phyloP scores from a whole-genome alignment of 1,284 basidiomycete species.

The Veloboletus limbatus region DNA sequence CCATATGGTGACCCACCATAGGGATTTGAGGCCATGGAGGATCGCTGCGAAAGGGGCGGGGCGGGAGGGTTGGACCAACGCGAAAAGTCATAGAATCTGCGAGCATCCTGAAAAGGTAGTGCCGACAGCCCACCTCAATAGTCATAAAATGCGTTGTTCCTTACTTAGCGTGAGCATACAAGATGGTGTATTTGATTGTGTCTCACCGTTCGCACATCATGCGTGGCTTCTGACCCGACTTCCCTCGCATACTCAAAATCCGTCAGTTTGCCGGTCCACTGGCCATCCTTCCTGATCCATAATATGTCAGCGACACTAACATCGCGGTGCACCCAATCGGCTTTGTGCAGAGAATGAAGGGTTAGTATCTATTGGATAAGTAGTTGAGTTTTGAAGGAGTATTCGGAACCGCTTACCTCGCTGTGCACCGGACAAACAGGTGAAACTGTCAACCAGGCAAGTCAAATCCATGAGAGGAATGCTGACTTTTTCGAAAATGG shows the following conservation, averaged over 20 bases:
- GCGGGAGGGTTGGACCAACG: too few species aligned
- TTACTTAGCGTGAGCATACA: slow-evolving; percentile 1
- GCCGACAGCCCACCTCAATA: background rate
- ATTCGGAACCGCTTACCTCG: too few species aligned
- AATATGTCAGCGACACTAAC: slow-evolving; percentile 10
- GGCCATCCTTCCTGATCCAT: background rate
- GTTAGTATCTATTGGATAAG: background rate
- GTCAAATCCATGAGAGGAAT: too few species aligned
- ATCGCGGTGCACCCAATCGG: slow-evolving; percentile 14
- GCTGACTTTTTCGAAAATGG: too few species aligned
- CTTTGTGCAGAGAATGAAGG: slow-evolving; percentile 3
- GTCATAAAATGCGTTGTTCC: slow-evolving; percentile 19
- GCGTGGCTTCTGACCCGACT: background rate
- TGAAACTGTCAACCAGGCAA: too few species aligned
- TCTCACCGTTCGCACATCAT: slow-evolving; percentile 11
- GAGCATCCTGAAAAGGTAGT: slow-evolving; percentile 1
- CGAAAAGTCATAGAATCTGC: too few species aligned
- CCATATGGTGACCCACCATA: slow-evolving; percentile 12
- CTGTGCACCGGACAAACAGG: too few species aligned
- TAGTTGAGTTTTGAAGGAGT: too few species aligned
- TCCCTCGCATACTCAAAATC: slow-evolving; percentile 15
- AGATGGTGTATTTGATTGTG: too few species aligned
- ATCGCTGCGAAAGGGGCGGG: too few species aligned
- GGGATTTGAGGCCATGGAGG: slow-evolving; percentile 11
- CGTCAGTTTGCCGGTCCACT: slow-evolving; percentile 2